Percentiles rank a stretch among this genome's conserved stretches.
phyloP scores from a whole-genome alignment of 768 basidiomycete species.

The Tylopilus rubrobrunneus region DNA sequence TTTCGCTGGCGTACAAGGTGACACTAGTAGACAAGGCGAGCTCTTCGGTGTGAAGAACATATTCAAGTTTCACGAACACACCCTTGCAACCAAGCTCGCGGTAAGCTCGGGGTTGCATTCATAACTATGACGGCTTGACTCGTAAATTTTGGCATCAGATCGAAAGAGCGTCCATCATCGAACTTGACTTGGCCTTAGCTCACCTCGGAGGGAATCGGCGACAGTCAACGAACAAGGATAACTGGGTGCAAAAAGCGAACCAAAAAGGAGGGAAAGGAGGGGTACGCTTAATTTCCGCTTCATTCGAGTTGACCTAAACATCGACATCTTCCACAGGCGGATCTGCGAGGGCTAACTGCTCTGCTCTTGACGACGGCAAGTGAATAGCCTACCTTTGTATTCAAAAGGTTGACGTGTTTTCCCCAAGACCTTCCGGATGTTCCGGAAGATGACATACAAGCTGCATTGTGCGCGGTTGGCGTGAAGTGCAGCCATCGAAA shows the following conservation, averaged over 20 bases:
- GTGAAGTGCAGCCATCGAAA: constrained; percentile 75
- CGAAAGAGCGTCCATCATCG: constrained; percentile 66
- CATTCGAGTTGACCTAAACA: neutral
- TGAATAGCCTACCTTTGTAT: neutral
- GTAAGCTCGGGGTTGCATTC: constrained; percentile 37
- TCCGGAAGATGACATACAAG: constrained; percentile 47
- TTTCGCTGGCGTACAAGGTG: constrained; percentile 80
- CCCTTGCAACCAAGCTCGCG: constrained; percentile 66
- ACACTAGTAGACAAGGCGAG: constrained; percentile 70
- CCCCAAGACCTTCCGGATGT: constrained; percentile 37
- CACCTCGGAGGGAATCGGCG: constrained; percentile 51
- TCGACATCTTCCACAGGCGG: constrained; percentile 35
- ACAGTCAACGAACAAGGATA: constrained; percentile 25
- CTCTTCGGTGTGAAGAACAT: constrained; percentile 86
- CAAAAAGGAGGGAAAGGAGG: constrained; percentile 41
- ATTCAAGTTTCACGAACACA: constrained; percentile 70
- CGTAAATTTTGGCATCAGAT: constrained; percentile 46
- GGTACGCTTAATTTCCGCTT: neutral
- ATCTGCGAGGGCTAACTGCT: constrained; percentile 56
- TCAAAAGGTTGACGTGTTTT: neutral
- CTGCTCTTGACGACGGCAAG: constrained; percentile 69
- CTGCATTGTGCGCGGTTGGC: constrained; percentile 55
- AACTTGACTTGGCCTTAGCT: constrained; percentile 78
- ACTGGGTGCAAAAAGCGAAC: constrained; percentile 45
- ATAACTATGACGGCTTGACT: neutral